Evolutionary conservation across 2,329 filamentous ascomycete genomes (phyloP).

Genomic region (Fusarium neocosmosporiellum): DNA sequence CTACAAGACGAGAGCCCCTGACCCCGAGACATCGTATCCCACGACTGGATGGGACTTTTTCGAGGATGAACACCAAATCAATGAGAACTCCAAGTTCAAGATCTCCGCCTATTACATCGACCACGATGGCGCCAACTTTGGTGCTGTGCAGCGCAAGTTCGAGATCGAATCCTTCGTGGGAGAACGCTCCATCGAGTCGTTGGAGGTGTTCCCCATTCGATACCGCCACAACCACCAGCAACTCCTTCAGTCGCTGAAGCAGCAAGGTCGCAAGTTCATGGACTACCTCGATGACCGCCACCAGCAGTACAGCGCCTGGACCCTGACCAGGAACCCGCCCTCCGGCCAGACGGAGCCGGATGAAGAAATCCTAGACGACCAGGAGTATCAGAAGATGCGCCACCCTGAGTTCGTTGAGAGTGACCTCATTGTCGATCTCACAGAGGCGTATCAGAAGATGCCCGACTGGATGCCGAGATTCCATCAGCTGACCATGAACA

Average conservation of each 20-base stretch:
- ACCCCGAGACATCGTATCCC: slow-evolving; percentile 45
- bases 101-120: slow-evolving; percentile 57
- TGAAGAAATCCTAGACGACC: slow-evolving; percentile 47
- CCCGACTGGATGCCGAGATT: slow-evolving; percentile 52
- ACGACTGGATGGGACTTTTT: slow-evolving; percentile 51
- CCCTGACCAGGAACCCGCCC: slow-evolving; percentile 52
- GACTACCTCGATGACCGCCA: slow-evolving; percentile 51
- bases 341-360: slow-evolving; percentile 42
- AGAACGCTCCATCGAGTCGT: slow-evolving; percentile 51
- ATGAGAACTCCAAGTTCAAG: slow-evolving; percentile 47
- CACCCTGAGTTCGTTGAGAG: slow-evolving; percentile 55
- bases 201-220: slow-evolving; percentile 54
- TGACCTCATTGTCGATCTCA: slow-evolving; percentile 57
- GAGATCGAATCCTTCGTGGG: slow-evolving; percentile 51
- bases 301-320: slow-evolving; percentile 56
- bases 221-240: slow-evolving; percentile 50
- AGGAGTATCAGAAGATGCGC: slow-evolving; percentile 48
- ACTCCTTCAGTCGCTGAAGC: slow-evolving; percentile 47
- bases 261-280: slow-evolving; percentile 49
- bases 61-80: slow-evolving; percentile 46
- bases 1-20: slow-evolving; percentile 48
- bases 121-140: slow-evolving; percentile 53
- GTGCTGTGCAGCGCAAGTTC: slow-evolving; percentile 52
- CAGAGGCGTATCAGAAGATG: slow-evolving; percentile 53
- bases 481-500: slow-evolving; percentile 45